phyloP scores from a whole-genome alignment of 495 filamentous ascomycete genomes.

The Neurospora sp. region DNA sequence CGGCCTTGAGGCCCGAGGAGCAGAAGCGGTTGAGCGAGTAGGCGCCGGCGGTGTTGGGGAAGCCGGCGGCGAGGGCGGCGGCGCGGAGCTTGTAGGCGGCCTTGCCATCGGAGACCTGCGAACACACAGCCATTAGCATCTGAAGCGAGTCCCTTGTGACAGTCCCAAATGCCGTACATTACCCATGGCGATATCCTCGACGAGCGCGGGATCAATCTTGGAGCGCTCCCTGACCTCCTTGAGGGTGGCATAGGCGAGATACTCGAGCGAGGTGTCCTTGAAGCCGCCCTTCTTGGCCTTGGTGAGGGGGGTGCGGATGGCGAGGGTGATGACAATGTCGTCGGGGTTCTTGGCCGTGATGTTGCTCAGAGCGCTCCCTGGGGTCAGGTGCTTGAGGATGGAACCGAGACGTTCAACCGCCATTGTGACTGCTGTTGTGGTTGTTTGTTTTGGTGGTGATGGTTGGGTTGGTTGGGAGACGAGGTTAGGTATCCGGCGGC shows the following conservation, averaged over 20 bases:
- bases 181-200: constrained; percentile 88
- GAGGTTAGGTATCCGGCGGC: background rate
- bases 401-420: constrained; percentile 76
- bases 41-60: constrained; percentile 78
- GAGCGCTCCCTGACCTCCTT: constrained; percentile 65
- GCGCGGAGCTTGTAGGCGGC: constrained; percentile 85
- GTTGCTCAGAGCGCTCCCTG: constrained; percentile 48
- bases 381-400: constrained; percentile 79
- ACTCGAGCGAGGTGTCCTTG: constrained; percentile 90
- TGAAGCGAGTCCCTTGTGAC: background rate
- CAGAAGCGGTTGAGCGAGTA: constrained; percentile 91
- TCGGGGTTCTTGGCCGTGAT: constrained; percentile 92
- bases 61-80: constrained; percentile 81
- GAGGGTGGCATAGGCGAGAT: constrained; percentile 67
- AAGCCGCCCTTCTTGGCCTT: constrained; percentile 79
- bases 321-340: constrained; percentile 87
- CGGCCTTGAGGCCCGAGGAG: too few species aligned
- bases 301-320: constrained; percentile 66
- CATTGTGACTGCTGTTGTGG: constrained; percentile 44
- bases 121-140: background rate
- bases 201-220: constrained; percentile 67
- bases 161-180: constrained; percentile 50
- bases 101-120: constrained; percentile 73
- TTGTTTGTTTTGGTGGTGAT: background rate
- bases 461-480: background rate